Percentiles rank a stretch among this genome's conserved stretches.
These are phyloP conservation scores for Camellia japonica DNA, from an alignment of 148 eudicot genomes.

Conservation along the genomic window DNA sequence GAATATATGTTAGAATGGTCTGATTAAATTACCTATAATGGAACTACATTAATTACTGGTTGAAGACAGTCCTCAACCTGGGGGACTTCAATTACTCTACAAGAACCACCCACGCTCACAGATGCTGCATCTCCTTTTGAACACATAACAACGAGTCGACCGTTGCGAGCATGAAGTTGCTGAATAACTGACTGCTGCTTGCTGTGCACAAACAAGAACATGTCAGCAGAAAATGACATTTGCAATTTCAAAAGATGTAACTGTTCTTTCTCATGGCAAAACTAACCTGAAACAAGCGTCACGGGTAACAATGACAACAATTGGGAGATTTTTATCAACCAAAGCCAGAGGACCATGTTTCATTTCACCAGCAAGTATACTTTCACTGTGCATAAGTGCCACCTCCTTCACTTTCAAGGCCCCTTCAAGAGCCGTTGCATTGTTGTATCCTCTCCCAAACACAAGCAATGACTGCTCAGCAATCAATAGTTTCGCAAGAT, in stretches of 20 bases:
- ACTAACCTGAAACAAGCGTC: conserved; percentile 87
- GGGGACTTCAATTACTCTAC: conserved; percentile 91
- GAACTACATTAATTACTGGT: conserved; percentile 93
- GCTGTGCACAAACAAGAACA: conserved; percentile 40
- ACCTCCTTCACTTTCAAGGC: conserved; percentile 98
- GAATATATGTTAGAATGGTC: neutral
- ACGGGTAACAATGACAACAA: conserved; percentile 86
- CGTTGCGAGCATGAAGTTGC: conserved; percentile 96
- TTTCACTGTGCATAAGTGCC: conserved; percentile 97
- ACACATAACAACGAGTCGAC: conserved; percentile 89
- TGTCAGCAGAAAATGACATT: conserved; percentile 12
- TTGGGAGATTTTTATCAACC: conserved; percentile 91
- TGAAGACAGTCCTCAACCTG: conserved; percentile 89
- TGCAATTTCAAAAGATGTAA: neutral
- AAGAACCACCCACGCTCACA: conserved; percentile 67
- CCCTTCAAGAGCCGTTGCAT: conserved; percentile 97
- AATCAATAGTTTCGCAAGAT: conserved; percentile 71
- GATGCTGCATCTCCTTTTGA: conserved; percentile 75
- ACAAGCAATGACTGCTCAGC: conserved; percentile 94
- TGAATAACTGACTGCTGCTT: conserved; percentile 98
- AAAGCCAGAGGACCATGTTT: conserved; percentile 96
- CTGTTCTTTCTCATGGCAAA: neutral
- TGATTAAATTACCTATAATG: conserved; percentile 69
- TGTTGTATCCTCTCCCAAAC: conserved; percentile 96
- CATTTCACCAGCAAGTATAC: conserved; percentile 99